These are phyloP conservation scores for Chlorella sp. DNA, from an alignment of 139 green algal species.

Conservation along the genomic window DNA sequence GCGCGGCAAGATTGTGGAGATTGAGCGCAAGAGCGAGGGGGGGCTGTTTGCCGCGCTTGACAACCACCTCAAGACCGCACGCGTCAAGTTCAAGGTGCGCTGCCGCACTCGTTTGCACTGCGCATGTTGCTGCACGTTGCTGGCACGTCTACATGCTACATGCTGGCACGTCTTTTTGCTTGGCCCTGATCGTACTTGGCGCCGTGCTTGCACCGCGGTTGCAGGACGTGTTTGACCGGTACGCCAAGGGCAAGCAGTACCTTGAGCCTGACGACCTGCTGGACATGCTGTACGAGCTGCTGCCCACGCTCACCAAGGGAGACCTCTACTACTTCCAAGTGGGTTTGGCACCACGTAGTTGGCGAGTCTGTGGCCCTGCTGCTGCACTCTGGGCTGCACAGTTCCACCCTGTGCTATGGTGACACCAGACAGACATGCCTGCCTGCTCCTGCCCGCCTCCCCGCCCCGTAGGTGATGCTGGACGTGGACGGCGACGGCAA, in stretches of 20 bases:
- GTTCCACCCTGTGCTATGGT: no score
- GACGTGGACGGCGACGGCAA: slow-evolving; percentile 31
- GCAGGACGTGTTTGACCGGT: slow-evolving; percentile 26
- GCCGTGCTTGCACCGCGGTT: no score
- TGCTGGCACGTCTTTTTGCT: no score
- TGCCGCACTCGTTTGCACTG: neutral
- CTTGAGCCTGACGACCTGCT: slow-evolving; percentile 21
- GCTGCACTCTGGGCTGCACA: no score
- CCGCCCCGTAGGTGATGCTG: slow-evolving; percentile 21
- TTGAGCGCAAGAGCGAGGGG: slow-evolving; percentile 19
- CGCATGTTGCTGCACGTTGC: no score
- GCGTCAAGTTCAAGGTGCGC: slow-evolving; percentile 7
- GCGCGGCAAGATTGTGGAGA: neutral
- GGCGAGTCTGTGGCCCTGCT: neutral
- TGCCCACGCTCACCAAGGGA: slow-evolving; percentile 20
- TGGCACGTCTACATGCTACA: no score
- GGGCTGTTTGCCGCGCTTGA: slow-evolving; percentile 36
- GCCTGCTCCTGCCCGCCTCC: neutral
- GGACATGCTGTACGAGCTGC: slow-evolving; percentile 15
- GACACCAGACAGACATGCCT: neutral
- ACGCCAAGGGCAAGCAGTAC: slow-evolving; percentile 15
- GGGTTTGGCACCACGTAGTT: neutral
- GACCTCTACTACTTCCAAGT: slow-evolving; percentile 36
- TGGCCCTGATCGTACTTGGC: no score
- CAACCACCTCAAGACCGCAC: slow-evolving; percentile 20